A percentile compares a stretch with the other conserved stretches of the same genome.
Conservation (phyloP, 202 grass and related monocot species). For the Saccharum hybrid region DNA sequence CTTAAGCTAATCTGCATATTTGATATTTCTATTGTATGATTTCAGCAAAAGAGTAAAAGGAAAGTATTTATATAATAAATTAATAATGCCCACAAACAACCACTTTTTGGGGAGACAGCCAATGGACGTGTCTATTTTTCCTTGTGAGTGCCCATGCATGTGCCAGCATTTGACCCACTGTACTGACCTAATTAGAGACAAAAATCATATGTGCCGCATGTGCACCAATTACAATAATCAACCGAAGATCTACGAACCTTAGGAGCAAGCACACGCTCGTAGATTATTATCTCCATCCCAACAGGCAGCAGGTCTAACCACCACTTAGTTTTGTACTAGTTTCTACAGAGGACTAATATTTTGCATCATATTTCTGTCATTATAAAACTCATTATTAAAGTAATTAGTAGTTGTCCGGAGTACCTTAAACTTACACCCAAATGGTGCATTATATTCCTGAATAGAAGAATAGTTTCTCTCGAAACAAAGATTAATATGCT, state of each 20-base stretch:
- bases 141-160: background rate
- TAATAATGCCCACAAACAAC: background rate
- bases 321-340: background rate
- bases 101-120: background rate
- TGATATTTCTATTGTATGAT: background rate
- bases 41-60: background rate
- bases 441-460: background rate
- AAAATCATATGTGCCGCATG: background rate
- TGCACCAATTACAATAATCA: slow-evolving; percentile 13
- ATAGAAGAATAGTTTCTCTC: background rate
- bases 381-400: background rate
- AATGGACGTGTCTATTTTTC: background rate
- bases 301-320: background rate
- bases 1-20: background rate
- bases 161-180: background rate
- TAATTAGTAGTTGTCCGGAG: background rate
- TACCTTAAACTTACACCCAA: background rate
- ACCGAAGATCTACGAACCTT: background rate
- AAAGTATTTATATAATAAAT: background rate
- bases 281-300: background rate
- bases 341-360: background rate
- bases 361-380: background rate
- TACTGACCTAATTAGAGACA: background rate
- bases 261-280: background rate
- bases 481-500: background rate